phyloP scores from a whole-genome alignment of 345 rosid genomes.

The Pistacia integerrima region DNA sequence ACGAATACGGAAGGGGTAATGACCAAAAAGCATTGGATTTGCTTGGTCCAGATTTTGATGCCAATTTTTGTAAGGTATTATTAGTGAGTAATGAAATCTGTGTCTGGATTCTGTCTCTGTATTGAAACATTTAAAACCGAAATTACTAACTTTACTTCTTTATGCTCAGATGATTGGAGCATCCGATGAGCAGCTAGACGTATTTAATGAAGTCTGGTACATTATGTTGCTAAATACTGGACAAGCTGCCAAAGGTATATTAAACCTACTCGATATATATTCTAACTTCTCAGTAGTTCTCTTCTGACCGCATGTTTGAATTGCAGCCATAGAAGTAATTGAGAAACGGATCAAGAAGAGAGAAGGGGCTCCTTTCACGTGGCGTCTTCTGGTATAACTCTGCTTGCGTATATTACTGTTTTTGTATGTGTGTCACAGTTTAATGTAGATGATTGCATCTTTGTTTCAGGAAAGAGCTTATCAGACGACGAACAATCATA shows the following conservation, averaged over 20 bases:
- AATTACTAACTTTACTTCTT: too few relatives aligned
- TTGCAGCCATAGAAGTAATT: slow-evolving; percentile 60
- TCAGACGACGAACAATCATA: slow-evolving; percentile 43
- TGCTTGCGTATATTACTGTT: background rate
- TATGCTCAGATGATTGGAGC: too few relatives aligned
- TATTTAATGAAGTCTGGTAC: slow-evolving; percentile 86
- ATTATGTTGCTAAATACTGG: slow-evolving; percentile 62
- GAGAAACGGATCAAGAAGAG: slow-evolving; percentile 56
- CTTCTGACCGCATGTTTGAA: slow-evolving; percentile 10
- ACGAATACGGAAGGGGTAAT: slow-evolving; percentile 62
- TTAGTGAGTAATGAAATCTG: too few relatives aligned
- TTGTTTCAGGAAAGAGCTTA: slow-evolving; percentile 69
- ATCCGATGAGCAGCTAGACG: slow-evolving; percentile 84
- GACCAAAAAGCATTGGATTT: slow-evolving; percentile 50
- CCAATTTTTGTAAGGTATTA: too few relatives aligned
- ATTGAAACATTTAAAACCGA: too few relatives aligned
- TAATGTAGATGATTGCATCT: background rate
- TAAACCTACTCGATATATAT: background rate
- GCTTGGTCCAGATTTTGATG: slow-evolving; percentile 49
- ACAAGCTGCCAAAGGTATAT: slow-evolving; percentile 57
- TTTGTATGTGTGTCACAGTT: background rate
- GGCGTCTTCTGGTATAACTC: slow-evolving; percentile 76
- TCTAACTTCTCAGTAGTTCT: background rate
- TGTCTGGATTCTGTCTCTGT: too few relatives aligned
- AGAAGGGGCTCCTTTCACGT: slow-evolving; percentile 73